Conservation (phyloP, 192 early-diverging fungal species). For the Rhizoclosmatium sp. region DNA sequence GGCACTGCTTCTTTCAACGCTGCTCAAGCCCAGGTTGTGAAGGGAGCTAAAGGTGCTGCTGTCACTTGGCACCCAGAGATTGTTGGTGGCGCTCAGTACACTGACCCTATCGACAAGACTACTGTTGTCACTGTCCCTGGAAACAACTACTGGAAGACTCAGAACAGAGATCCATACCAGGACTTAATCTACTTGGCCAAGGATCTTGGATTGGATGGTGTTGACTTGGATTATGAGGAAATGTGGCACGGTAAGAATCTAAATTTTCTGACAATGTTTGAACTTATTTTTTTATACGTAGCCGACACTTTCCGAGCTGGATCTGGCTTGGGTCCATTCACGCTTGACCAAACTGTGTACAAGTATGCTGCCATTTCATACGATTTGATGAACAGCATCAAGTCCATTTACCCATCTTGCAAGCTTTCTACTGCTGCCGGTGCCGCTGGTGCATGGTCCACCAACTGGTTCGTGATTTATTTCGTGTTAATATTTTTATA, state of each 20-base stretch:
- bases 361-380: conserved; percentile 29
- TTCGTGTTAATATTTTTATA: too few relatives aligned
- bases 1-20: conserved; percentile 18
- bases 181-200: conserved; percentile 26
- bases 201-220: conserved; percentile 26
- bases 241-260: conserved; percentile 25
- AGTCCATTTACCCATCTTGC: conserved; percentile 12
- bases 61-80: conserved; percentile 25
- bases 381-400: conserved; percentile 14
- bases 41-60: background rate
- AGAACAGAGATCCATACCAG: conserved; percentile 19
- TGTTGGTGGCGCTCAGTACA: conserved; percentile 18
- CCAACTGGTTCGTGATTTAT: conserved; percentile 6
- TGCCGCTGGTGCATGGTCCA: conserved; percentile 23
- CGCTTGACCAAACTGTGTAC: conserved; percentile 35
- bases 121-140: conserved; percentile 22
- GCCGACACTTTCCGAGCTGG: conserved; percentile 30
- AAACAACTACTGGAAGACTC: conserved; percentile 1
- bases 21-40: conserved; percentile 3
- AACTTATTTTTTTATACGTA: background rate
- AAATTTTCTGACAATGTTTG: background rate
- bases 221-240: conserved; percentile 33
- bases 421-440: conserved; percentile 33
- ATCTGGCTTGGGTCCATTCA: conserved; percentile 10
- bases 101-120: conserved; percentile 13